Conservation (phyloP, 164 flowering plant genomes). For the Liriodendron chinense region DNA sequence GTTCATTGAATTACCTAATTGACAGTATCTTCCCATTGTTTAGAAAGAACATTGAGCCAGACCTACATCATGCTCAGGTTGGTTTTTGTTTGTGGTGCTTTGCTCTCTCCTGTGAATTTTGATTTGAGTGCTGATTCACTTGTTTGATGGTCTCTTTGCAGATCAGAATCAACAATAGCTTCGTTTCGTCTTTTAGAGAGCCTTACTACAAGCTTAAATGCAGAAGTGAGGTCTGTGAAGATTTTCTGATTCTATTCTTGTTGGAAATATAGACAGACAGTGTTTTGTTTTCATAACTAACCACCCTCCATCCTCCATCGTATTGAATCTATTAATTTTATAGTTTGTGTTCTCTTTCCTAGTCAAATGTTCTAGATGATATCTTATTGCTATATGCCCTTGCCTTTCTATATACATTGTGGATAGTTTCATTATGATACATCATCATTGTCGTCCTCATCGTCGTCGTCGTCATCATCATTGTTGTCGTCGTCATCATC, state of each 20-base stretch:
- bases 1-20: conserved; percentile 87
- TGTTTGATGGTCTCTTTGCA: conserved; percentile 39
- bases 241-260: neutral
- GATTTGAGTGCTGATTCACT: conserved; percentile 2
- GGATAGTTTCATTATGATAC: too few relatives aligned
- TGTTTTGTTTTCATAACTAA: neutral
- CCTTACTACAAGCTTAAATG: conserved; percentile 96
- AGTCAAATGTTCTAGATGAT: too few relatives aligned
- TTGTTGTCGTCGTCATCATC: too few relatives aligned
- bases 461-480: too few relatives aligned
- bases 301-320: neutral
- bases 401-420: too few relatives aligned
- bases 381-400: too few relatives aligned
- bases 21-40: conserved; percentile 98
- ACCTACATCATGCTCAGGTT: conserved; percentile 99
- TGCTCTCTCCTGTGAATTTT: neutral
- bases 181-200: conserved; percentile 95
- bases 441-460: too few relatives aligned
- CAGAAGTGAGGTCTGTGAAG: conserved; percentile 33
- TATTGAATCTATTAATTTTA: too few relatives aligned
- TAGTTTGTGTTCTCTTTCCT: too few relatives aligned
- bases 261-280: neutral
- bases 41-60: conserved; percentile 97
- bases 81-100: conserved; percentile 18
- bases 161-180: conserved; percentile 99